phyloP scores from a whole-genome alignment of 805 yeast species.

The Cyberlindnera maritima region DNA sequence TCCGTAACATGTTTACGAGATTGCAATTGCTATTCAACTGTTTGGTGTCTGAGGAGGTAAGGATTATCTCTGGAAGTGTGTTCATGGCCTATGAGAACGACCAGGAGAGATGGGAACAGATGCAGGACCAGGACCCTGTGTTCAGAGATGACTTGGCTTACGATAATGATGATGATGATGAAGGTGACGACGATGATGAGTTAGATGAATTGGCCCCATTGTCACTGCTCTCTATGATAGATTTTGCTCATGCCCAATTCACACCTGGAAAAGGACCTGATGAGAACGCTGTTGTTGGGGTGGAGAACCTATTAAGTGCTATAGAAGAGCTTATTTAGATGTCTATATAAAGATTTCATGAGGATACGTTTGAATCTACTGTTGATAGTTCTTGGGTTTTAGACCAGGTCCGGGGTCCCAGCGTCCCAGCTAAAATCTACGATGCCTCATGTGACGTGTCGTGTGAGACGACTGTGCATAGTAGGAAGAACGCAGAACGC shows the following conservation, averaged over 20 bases:
- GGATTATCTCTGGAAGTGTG: slow-evolving; percentile 71
- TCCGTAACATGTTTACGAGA: slow-evolving; percentile 50
- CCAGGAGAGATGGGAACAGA: slow-evolving; percentile 45
- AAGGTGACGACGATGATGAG: slow-evolving; percentile 29
- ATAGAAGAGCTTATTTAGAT: slow-evolving; percentile 30
- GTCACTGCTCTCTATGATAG: slow-evolving; percentile 69
- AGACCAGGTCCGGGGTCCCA: too few relatives aligned
- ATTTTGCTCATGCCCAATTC: slow-evolving; percentile 83
- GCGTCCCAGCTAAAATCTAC: too few relatives aligned
- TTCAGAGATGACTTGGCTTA: slow-evolving; percentile 34
- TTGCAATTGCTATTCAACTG: slow-evolving; percentile 66
- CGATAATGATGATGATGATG: slow-evolving; percentile 32
- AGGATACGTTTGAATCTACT: too few relatives aligned
- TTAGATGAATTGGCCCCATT: slow-evolving; percentile 32
- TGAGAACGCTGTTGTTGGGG: slow-evolving; percentile 65
- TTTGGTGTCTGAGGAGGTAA: slow-evolving; percentile 55
- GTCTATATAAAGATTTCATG: too few relatives aligned
- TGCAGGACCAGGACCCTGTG: slow-evolving; percentile 39
- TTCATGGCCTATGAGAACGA: slow-evolving; percentile 76
- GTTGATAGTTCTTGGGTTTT: too few relatives aligned
- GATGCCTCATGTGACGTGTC: too few relatives aligned
- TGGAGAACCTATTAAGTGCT: slow-evolving; percentile 53
- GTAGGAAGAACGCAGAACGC: too few relatives aligned
- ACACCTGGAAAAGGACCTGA: slow-evolving; percentile 67
- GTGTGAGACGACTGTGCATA: too few relatives aligned